These are phyloP conservation scores for Tulasnella sp. DNA, from an alignment of 768 basidiomycete species.

Conservation along the genomic window DNA sequence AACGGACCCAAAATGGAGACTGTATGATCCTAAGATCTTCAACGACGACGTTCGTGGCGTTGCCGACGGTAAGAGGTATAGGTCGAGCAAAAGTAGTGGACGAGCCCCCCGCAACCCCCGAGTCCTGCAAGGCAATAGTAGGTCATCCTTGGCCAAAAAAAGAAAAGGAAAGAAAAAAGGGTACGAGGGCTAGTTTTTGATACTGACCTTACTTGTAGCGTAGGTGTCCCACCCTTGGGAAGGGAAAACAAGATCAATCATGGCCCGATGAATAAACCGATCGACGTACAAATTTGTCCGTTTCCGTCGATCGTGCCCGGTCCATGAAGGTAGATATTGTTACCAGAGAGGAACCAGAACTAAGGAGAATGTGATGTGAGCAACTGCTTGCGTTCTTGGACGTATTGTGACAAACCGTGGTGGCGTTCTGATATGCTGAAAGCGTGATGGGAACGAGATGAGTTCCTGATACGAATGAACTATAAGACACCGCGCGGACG, in stretches of 20 bases:
- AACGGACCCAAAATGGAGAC: conserved; percentile 51
- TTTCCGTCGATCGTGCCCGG: conserved; percentile 68
- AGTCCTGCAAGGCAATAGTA: conserved; percentile 4
- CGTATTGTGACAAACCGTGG: conserved; percentile 6
- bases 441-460: neutral
- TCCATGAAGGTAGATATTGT: conserved; percentile 55
- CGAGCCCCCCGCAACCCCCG: conserved; percentile 20
- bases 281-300: conserved; percentile 57
- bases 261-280: conserved; percentile 35
- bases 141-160: neutral
- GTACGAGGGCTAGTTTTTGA: neutral
- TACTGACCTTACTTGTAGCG: neutral
- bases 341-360: conserved; percentile 58
- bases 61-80: conserved; percentile 58
- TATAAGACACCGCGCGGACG: neutral
- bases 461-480: neutral
- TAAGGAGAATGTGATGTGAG: neutral
- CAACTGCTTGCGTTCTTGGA: neutral
- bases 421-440: conserved; percentile 24
- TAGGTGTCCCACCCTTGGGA: conserved; percentile 26
- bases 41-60: conserved; percentile 55
- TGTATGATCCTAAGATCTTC: conserved; percentile 48
- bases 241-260: neutral
- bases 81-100: conserved; percentile 52
- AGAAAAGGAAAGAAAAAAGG: no score